Percentiles rank a stretch among this genome's conserved stretches.
phyloP scores from a whole-genome alignment of 192 early-diverging fungal species.

The Coemansia sp. region DNA sequence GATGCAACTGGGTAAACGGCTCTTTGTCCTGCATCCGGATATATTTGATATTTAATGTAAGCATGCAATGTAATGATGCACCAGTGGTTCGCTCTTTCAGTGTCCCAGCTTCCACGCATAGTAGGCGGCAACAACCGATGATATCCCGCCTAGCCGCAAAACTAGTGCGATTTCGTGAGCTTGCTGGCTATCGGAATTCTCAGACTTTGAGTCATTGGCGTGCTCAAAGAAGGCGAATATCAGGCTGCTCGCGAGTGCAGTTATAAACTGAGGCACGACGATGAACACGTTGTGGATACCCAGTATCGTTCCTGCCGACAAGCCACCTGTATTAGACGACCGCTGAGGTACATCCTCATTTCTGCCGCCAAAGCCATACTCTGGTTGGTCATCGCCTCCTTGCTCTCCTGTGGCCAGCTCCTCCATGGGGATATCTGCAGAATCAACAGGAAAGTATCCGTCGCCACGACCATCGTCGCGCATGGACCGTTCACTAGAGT shows the following conservation, averaged over 20 bases:
- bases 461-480: neutral
- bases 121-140: slow-evolving; percentile 32
- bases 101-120: slow-evolving; percentile 26
- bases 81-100: neutral
- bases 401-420: slow-evolving; percentile 2
- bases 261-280: slow-evolving; percentile 88
- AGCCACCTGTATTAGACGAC: neutral
- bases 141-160: slow-evolving; percentile 39
- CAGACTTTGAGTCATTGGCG: slow-evolving; percentile 16
- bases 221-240: slow-evolving; percentile 69
- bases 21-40: too few species aligned
- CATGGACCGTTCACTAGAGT: slow-evolving; percentile 5
- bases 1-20: slow-evolving; percentile 29
- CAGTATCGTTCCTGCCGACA: slow-evolving; percentile 74
- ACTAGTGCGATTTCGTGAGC: slow-evolving; percentile 44
- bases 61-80: neutral
- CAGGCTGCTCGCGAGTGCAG: slow-evolving; percentile 72
- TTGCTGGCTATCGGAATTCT: slow-evolving; percentile 22
- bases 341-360: neutral
- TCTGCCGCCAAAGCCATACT: neutral
- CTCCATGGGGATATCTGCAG: slow-evolving; percentile 32
- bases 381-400: neutral
- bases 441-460: slow-evolving; percentile 24
- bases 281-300: slow-evolving; percentile 97
- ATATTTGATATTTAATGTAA: neutral